Percentiles rank a stretch among this genome's conserved stretches.
Conservation (phyloP, 495 filamentous ascomycete genomes). For the Bacidia rubella region DNA sequence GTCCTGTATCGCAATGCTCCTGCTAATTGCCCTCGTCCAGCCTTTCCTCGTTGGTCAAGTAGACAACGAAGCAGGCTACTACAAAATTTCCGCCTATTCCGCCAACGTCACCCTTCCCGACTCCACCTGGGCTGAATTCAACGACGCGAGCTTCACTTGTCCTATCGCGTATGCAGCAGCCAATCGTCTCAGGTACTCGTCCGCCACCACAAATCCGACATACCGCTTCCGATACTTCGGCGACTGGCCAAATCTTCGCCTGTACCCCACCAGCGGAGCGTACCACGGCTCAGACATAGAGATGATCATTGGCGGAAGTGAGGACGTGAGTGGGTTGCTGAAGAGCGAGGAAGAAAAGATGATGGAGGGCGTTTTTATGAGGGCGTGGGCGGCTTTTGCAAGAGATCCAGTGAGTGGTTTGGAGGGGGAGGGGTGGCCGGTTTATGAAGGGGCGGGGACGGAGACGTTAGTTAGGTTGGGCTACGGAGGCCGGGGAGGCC, state of each 20-base stretch:
- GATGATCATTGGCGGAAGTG: slow-evolving; percentile 34
- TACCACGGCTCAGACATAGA: slow-evolving; percentile 37
- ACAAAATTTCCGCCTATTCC: slow-evolving; percentile 24
- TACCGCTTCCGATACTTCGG: slow-evolving; percentile 42
- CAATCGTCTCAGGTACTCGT: too few species aligned
- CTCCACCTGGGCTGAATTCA: slow-evolving; percentile 27
- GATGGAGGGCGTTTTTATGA: slow-evolving; percentile 26
- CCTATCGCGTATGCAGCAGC: slow-evolving; percentile 19
- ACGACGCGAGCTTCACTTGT: slow-evolving; percentile 34
- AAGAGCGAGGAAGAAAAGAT: slow-evolving; percentile 18
- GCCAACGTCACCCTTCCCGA: slow-evolving; percentile 18
- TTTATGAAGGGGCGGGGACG: not conserved
- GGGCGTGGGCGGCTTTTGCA: slow-evolving; percentile 28
- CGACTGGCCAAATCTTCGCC: slow-evolving; percentile 31
- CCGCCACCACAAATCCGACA: slow-evolving; percentile 23
- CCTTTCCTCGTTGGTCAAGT: slow-evolving; percentile 33
- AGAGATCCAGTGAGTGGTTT: not conserved
- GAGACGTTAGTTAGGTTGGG: not conserved
- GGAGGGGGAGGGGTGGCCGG: not conserved
- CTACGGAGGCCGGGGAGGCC: not conserved
- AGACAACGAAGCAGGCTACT: slow-evolving; percentile 34
- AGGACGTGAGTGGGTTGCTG: slow-evolving; percentile 24
- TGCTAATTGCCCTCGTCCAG: not conserved
- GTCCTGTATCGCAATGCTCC: not conserved
- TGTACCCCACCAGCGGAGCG: slow-evolving; percentile 31